A percentile compares a stretch with the other conserved stretches of the same genome.
Conservation (phyloP, 768 basidiomycete genomes). For the Heimioporus sp. region DNA sequence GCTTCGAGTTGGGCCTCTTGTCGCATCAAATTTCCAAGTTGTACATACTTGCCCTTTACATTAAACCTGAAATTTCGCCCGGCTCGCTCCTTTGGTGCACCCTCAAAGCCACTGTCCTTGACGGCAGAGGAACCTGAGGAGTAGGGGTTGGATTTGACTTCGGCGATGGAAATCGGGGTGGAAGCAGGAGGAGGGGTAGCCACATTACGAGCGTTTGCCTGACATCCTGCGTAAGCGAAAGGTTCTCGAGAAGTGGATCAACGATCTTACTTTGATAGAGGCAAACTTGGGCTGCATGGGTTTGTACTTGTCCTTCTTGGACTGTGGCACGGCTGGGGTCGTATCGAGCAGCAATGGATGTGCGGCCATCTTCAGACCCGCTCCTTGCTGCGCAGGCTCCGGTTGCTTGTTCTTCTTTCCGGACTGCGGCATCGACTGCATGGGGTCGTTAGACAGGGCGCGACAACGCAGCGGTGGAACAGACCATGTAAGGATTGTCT, state of each 20-base stretch:
- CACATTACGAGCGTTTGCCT: slow-evolving; percentile 78
- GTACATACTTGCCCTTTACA: slow-evolving; percentile 88
- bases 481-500: slow-evolving; percentile 86
- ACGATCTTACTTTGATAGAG: slow-evolving; percentile 70
- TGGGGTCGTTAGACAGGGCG: not conserved
- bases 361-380: slow-evolving; percentile 86
- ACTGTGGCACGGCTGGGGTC: slow-evolving; percentile 51
- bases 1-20: slow-evolving; percentile 83
- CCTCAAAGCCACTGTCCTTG: slow-evolving; percentile 68
- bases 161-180: slow-evolving; percentile 37
- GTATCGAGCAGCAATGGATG: slow-evolving; percentile 82
- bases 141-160: slow-evolving; percentile 72
- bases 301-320: slow-evolving; percentile 91
- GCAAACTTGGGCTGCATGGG: slow-evolving; percentile 99
- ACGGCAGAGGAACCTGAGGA: slow-evolving; percentile 45
- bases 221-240: not conserved
- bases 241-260: not conserved
- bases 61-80: slow-evolving; percentile 82
- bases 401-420: slow-evolving; percentile 53
- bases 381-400: slow-evolving; percentile 73
- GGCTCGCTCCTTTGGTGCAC: slow-evolving; percentile 66
- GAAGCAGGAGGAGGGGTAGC: slow-evolving; percentile 56
- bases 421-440: slow-evolving; percentile 51
- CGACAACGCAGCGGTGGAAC: slow-evolving; percentile 17
- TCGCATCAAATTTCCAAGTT: slow-evolving; percentile 66